A percentile compares a stretch with the other conserved stretches of the same genome.
phyloP scores from a whole-genome alignment of 306 rosid species.

The Cucumis cinereus region DNA sequence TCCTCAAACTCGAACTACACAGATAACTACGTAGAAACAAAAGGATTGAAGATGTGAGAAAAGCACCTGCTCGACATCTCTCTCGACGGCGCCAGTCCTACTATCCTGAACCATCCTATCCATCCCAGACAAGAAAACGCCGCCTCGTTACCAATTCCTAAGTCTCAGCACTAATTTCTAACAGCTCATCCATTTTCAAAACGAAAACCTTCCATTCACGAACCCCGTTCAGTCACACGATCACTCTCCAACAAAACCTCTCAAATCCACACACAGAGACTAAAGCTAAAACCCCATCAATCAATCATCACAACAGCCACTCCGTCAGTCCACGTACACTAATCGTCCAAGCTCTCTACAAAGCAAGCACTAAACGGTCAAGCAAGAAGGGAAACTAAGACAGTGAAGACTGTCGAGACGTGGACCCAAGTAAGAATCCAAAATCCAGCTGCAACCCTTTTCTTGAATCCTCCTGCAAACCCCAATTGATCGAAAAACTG shows the following conservation, averaged over 20 bases:
- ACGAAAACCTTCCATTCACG: conserved; percentile 60
- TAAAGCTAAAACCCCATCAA: conserved; percentile 25
- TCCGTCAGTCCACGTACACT: conserved; percentile 7
- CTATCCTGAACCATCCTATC: conserved; percentile 83
- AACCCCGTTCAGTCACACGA: conserved; percentile 23
- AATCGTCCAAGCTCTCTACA: conserved; percentile 2
- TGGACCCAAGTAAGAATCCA: not conserved
- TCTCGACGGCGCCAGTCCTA: conserved; percentile 74
- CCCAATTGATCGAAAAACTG: not conserved
- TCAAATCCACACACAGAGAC: conserved; percentile 21
- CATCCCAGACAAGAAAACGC: conserved; percentile 35
- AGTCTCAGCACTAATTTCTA: conserved; percentile 31
- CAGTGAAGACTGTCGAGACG: not conserved
- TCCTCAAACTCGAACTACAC: not conserved
- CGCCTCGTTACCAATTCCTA: conserved; percentile 22
- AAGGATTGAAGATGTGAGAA: not conserved
- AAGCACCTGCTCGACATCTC: conserved; percentile 94
- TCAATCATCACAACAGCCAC: conserved; percentile 40
- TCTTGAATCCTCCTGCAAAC: not conserved
- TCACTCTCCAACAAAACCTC: conserved; percentile 23
- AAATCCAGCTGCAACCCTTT: not conserved
- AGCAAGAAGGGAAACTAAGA: not conserved
- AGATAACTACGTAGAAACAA: not conserved
- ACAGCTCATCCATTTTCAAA: conserved; percentile 41
- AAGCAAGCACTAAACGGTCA: conserved; percentile 19